These are phyloP conservation scores for Tolypocladium nubicola DNA, from an alignment of 2,329 filamentous ascomycete species.

Conservation along the genomic window DNA sequence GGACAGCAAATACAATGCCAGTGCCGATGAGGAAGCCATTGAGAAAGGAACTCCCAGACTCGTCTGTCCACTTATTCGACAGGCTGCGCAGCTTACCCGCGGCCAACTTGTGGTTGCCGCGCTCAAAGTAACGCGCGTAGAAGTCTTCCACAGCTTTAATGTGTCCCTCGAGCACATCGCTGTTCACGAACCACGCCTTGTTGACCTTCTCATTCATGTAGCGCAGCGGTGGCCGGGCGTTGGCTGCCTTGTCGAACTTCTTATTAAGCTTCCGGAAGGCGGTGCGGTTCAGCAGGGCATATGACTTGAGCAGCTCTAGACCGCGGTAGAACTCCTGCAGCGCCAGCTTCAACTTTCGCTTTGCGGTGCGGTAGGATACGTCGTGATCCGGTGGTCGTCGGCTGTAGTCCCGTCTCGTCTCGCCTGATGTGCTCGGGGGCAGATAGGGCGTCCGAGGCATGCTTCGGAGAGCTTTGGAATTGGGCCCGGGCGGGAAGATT, in stretches of 20 bases:
- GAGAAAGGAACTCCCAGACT: constrained; percentile 47
- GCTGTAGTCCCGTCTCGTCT: constrained; percentile 37
- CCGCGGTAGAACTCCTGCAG: constrained; percentile 89
- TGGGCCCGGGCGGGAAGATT: constrained; percentile 46
- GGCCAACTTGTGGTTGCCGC: constrained; percentile 85
- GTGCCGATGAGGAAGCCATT: constrained; percentile 58
- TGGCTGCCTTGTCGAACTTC: constrained; percentile 89
- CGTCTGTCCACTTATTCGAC: constrained; percentile 44
- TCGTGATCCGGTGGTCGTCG: constrained; percentile 36
- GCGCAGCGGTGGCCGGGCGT: constrained; percentile 63
- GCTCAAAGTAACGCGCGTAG: constrained; percentile 90
- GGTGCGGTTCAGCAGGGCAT: constrained; percentile 79
- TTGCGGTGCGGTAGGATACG: constrained; percentile 78
- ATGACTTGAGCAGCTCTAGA: constrained; percentile 84
- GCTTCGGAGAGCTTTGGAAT: constrained; percentile 46
- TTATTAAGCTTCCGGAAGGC: constrained; percentile 98
- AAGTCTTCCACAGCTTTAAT: constrained; percentile 79
- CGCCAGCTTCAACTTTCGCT: constrained; percentile 82
- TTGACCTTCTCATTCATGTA: constrained; percentile 92
- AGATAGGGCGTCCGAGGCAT: constrained; percentile 43
- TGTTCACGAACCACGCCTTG: constrained; percentile 83
- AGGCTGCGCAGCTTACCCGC: constrained; percentile 75
- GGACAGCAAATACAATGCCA: constrained; percentile 53
- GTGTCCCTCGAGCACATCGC: constrained; percentile 70
- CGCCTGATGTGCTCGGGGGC: constrained; percentile 14